phyloP scores from a whole-genome alignment of 169 alveolate genomes.

The Eimeria brunetti region DNA sequence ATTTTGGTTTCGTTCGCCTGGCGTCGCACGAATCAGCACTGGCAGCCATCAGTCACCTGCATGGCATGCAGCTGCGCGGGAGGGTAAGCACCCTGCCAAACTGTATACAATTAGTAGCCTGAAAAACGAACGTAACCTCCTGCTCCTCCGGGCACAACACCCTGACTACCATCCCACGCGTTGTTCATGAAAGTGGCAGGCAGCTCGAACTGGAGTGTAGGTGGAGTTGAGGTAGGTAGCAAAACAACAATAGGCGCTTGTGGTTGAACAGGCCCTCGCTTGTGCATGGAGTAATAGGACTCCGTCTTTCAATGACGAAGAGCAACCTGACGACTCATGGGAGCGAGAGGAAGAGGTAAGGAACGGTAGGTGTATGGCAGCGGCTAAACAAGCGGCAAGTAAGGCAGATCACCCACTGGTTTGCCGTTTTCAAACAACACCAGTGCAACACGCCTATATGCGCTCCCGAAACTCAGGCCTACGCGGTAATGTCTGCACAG shows the following conservation, averaged over 20 bases:
- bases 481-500: constrained; percentile 68
- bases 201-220: background rate
- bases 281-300: constrained; percentile 59
- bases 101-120: background rate
- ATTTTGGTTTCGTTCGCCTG: constrained; percentile 61
- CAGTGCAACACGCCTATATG: background rate
- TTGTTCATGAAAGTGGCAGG: background rate
- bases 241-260: background rate
- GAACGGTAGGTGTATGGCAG: background rate
- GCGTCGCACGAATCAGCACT: constrained; percentile 66
- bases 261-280: constrained; percentile 27
- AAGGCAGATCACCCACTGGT: background rate
- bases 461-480: constrained; percentile 20
- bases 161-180: background rate
- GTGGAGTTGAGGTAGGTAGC: background rate
- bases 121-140: background rate
- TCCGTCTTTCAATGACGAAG: constrained; percentile 19
- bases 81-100: background rate
- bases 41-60: constrained; percentile 65
- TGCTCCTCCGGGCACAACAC: background rate
- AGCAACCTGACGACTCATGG: constrained; percentile 48
- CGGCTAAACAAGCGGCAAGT: background rate
- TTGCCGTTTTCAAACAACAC: background rate
- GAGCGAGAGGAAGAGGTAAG: constrained; percentile 62
- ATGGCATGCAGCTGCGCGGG: constrained; percentile 49